Base-by-base conservation (phyloP, 2,329 filamentous ascomycete genomes). In the Hirsutella rhossiliensis region DNA sequence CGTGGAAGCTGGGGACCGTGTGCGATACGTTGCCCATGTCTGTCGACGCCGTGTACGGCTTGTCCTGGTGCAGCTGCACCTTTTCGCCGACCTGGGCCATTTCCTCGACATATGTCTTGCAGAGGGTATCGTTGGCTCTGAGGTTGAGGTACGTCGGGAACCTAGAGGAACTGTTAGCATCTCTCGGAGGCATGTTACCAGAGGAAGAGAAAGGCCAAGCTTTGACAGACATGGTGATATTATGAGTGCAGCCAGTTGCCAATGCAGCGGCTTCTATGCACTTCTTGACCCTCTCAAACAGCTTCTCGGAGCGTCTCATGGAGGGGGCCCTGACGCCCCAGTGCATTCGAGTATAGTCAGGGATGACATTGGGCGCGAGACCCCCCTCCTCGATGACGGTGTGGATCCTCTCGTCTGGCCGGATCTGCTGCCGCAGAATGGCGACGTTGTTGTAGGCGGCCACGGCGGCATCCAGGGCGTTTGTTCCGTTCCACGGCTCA, bases 1-100 rank as follows among this genome's bases (percentile, higher is more conserved):
- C 66, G 48, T 75, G 71, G 41, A 75, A 66, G 5, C 62, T 64
- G 2, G 71, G 71, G 2, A 68, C 56, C 1, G 62, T 47, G 42
- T 73, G 68, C 12, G 64, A 66, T 11, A 75, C 68, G 43, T 75
- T 74, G 19, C 70, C 70, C 69, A 72, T 71, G 53, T 73, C 69
- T 0, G 70, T 72, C 0, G 69, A 71, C 11, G 56, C 59, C 12
- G 54, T 53, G 45, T 68, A 53, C 1, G 64, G 56, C 41, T 65
- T 62, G 0, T 66, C 59, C 30, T 63, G 56, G 17, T 49, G 48
- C 15, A 52, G 40, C n/a, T 64, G 47, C 13, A 69, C 56, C 11
- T 61, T 62, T 32, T 61, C 59, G 11, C 60, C 65, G 1, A 65
- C 54, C 0, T 48, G 45, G 3, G 54, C 56, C 71, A 74, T 75